Conservation (phyloP, 78 protist genomes). For the Andalucia godoyi region DNA sequence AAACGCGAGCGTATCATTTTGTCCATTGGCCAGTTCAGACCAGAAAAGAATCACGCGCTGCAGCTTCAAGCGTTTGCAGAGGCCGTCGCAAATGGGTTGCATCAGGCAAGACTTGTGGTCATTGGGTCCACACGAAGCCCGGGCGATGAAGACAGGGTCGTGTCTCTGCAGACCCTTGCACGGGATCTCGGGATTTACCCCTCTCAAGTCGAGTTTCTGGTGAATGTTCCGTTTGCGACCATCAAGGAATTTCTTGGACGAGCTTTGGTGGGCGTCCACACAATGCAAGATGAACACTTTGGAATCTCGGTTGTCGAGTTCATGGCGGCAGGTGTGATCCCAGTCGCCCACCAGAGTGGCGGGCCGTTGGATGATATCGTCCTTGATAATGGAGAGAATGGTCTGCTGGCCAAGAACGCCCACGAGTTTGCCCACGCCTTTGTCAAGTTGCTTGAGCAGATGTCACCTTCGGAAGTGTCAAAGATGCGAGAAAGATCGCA, state of each 20-base stretch:
- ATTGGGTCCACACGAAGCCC: constrained; percentile 61
- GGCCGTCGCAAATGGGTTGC: background rate
- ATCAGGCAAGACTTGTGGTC: constrained; percentile 14
- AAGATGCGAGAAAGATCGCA: no score
- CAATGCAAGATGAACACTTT: constrained; percentile 88
- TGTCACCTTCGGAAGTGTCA: background rate
- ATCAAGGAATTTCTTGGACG: constrained; percentile 4
- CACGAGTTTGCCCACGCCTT: constrained; percentile 59
- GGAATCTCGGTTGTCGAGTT: constrained; percentile 87
- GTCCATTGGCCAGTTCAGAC: constrained; percentile 78
- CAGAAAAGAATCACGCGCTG: constrained; percentile 76
- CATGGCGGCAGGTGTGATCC: constrained; percentile 63
- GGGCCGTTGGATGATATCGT: constrained; percentile 72
- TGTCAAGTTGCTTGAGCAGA: constrained; percentile 16
- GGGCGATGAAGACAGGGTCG: constrained; percentile 53
- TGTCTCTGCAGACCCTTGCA: constrained; percentile 4
- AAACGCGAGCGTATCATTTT: constrained; percentile 6
- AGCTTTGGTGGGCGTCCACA: constrained; percentile 73
- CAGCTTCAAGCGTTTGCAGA: constrained; percentile 42
- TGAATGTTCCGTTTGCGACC: background rate
- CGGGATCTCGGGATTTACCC: constrained; percentile 9
- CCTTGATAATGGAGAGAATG: background rate
- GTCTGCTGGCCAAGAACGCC: constrained; percentile 47
- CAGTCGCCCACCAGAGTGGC: constrained; percentile 63
- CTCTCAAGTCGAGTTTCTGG: background rate